These are phyloP conservation scores for Phaeomoniella chlamydospora DNA, from an alignment of 2,329 filamentous ascomycete species.

Conservation along the genomic window DNA sequence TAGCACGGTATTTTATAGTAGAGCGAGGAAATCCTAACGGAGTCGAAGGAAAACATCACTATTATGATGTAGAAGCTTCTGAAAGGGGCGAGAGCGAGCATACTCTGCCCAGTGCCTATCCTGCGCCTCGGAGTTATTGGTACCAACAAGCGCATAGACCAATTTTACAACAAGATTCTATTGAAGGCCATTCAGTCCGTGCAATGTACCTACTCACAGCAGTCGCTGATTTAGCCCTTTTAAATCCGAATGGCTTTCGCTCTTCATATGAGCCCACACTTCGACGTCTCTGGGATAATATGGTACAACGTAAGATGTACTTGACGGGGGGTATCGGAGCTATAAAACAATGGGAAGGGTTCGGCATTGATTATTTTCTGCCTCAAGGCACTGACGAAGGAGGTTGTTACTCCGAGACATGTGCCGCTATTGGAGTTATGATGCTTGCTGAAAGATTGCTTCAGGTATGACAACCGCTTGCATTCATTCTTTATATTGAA, in stretches of 20 bases:
- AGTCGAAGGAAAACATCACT: slow-evolving; percentile 34
- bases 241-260: slow-evolving; percentile 14
- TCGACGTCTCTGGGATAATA: slow-evolving; percentile 41
- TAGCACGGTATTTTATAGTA: slow-evolving; percentile 42
- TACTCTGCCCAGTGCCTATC: slow-evolving; percentile 33
- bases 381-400: slow-evolving; percentile 45
- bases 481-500: too few relatives aligned
- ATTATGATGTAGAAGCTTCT: slow-evolving; percentile 40
- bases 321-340: slow-evolving; percentile 46
- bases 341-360: slow-evolving; percentile 45
- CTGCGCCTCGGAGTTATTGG: slow-evolving; percentile 25
- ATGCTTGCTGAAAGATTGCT: slow-evolving; percentile 45
- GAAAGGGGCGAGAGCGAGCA: slow-evolving; percentile 34
- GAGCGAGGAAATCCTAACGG: slow-evolving; percentile 41
- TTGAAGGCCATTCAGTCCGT: slow-evolving; percentile 46
- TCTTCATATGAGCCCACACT: slow-evolving; percentile 20
- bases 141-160: slow-evolving; percentile 44
- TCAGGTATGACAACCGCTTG: slow-evolving; percentile 18
- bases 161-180: slow-evolving; percentile 35
- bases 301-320: slow-evolving; percentile 48
- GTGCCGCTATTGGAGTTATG: slow-evolving; percentile 44
- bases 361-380: slow-evolving; percentile 44
- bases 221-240: slow-evolving; percentile 38
- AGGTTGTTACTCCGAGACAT: slow-evolving; percentile 49
- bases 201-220: slow-evolving; percentile 47